These are phyloP conservation scores for Strobilomyces echinocephalus DNA, from an alignment of 768 basidiomycete genomes.

Conservation along the genomic window DNA sequence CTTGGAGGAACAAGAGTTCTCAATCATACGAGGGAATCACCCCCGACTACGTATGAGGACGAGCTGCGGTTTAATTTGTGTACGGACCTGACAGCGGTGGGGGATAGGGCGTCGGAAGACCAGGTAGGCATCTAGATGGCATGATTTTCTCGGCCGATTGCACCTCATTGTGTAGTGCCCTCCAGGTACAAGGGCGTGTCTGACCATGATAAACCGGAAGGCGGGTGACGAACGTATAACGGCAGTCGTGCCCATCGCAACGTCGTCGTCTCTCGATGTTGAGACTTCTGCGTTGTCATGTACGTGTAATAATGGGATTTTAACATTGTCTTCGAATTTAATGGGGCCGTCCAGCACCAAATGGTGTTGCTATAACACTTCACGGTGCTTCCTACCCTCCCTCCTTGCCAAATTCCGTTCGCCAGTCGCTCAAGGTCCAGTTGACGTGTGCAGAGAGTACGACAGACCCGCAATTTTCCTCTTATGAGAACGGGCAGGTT, in stretches of 20 bases:
- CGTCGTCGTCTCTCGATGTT: constrained; percentile 28
- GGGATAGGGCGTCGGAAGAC: constrained; percentile 49
- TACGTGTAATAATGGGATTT: constrained; percentile 30
- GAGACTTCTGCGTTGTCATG: constrained; percentile 29
- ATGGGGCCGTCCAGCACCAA: constrained; percentile 39
- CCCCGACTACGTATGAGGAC: constrained; percentile 61
- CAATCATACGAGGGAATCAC: constrained; percentile 49
- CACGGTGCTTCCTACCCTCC: constrained; percentile 61
- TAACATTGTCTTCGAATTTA: background rate
- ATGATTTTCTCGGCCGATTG: constrained; percentile 1
- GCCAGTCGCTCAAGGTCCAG: constrained; percentile 59
- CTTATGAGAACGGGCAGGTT: constrained; percentile 55
- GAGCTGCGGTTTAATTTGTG: constrained; percentile 66
- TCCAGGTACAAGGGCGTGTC: constrained; percentile 65
- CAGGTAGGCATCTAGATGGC: constrained; percentile 48
- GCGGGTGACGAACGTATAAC: constrained; percentile 55
- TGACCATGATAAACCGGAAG: constrained; percentile 65
- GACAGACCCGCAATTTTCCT: constrained; percentile 48
- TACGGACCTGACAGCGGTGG: constrained; percentile 45
- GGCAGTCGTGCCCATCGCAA: constrained; percentile 72
- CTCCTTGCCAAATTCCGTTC: constrained; percentile 36
- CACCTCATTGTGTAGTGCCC: constrained; percentile 48
- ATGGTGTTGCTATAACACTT: constrained; percentile 52
- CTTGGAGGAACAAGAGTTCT: constrained; percentile 50
- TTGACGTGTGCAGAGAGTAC: constrained; percentile 49